Evolutionary conservation across 306 rosid species (phyloP).

Genomic region (Dicorynia guianensis): DNA sequence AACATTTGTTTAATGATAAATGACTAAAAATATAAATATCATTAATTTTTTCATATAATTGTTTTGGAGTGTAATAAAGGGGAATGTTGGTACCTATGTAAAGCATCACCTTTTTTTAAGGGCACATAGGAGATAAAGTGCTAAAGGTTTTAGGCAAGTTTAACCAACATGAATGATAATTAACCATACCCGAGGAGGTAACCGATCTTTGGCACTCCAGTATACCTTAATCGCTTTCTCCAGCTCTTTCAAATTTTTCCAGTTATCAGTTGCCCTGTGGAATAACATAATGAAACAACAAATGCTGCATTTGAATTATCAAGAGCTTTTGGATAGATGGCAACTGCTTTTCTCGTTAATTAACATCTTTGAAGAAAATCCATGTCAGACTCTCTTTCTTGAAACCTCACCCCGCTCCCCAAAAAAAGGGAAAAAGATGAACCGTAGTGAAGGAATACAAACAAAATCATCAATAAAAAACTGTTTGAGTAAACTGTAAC

Average conservation of each 20-base stretch:
- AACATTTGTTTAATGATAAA: constrained; percentile 21
- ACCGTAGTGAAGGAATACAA: not conserved
- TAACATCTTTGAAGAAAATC: not conserved
- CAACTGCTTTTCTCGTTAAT: not conserved
- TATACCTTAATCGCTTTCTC: constrained; percentile 88
- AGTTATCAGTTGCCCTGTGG: constrained; percentile 77
- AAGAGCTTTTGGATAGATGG: not conserved
- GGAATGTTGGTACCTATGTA: not conserved
- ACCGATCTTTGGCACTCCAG: constrained; percentile 81
- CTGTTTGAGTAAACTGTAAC: not conserved
- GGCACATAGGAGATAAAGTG: not conserved
- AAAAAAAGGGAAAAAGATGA: not conserved
- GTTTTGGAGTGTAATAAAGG: not conserved
- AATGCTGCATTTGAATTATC: constrained; percentile 27
- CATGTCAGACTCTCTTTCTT: not conserved
- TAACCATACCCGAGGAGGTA: constrained; percentile 87
- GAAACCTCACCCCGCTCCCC: too few relatives aligned
- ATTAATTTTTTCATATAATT: too few relatives aligned
- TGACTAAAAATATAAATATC: constrained; percentile 4
- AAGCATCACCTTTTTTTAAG: constrained; percentile 28
- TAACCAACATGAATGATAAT: not conserved
- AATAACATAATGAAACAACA: constrained; percentile 30
- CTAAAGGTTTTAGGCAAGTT: constrained; percentile 8
- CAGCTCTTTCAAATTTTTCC: constrained; percentile 90
- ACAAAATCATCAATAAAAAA: not conserved